Percentiles rank a stretch among this genome's conserved stretches.
These are phyloP conservation scores for Nannochloropsis oceanica DNA, from an alignment of 108 stramenopile species.

Conservation along the genomic window DNA sequence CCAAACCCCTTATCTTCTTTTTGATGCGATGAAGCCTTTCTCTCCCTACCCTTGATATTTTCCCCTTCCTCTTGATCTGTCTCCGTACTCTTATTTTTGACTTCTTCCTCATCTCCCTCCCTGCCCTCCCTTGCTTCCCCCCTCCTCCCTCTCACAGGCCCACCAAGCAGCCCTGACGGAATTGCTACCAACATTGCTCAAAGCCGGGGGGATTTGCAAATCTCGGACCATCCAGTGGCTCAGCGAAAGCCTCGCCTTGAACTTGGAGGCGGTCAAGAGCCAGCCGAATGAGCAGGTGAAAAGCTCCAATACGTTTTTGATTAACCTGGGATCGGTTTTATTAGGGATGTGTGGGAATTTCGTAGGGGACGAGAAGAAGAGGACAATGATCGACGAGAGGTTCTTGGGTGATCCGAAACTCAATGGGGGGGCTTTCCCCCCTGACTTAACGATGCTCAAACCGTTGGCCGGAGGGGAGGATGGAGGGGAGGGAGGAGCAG, in stretches of 20 bases:
- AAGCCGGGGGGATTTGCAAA: neutral
- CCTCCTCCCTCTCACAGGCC: neutral
- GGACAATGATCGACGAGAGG: neutral
- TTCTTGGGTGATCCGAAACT: neutral
- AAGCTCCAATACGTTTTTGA: constrained; percentile 19
- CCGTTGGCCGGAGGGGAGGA: neutral
- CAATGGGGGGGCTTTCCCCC: neutral
- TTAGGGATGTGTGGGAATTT: constrained; percentile 31
- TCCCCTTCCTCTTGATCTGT: neutral
- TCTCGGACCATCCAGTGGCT: constrained; percentile 2
- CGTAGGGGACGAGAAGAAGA: constrained; percentile 2
- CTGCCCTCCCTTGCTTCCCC: neutral
- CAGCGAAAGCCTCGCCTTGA: constrained; percentile 12
- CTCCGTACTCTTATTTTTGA: neutral
- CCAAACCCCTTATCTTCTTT: neutral
- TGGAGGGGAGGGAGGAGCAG: neutral
- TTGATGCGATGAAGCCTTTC: neutral
- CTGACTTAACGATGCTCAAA: neutral
- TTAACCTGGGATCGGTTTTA: constrained; percentile 25
- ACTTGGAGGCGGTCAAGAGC: constrained; percentile 24
- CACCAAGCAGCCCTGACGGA: constrained; percentile 16
- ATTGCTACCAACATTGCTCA: neutral
- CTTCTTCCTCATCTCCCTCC: neutral
- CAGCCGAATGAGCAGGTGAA: constrained; percentile 28
- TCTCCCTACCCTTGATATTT: neutral